Conservation (phyloP, 208 protist genomes). For the Leptomonas pyrrhocoris region DNA sequence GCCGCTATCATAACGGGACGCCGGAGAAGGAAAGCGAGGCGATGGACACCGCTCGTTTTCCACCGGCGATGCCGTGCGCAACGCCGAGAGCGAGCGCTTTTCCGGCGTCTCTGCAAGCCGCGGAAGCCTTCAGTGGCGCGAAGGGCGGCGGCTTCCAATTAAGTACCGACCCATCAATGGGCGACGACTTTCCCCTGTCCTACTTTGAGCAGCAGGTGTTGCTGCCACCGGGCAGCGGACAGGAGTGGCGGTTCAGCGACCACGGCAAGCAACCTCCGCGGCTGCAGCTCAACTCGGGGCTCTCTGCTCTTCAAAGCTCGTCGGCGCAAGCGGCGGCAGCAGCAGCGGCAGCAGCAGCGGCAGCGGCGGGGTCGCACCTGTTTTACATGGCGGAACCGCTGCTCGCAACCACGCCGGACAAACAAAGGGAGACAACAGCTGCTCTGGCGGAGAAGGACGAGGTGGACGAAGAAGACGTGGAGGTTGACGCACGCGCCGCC, state of each 20-base stretch:
- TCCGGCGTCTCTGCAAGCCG: neutral
- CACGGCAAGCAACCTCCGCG: neutral
- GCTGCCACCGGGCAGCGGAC: slow-evolving; percentile 48
- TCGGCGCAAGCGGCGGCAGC: neutral
- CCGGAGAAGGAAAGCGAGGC: neutral
- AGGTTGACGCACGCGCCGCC: neutral
- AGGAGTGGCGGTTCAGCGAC: slow-evolving; percentile 20
- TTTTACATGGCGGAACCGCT: neutral
- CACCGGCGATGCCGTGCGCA: neutral
- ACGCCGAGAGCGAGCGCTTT: slow-evolving; percentile 1
- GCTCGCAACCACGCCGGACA: neutral
- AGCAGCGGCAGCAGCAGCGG: too few relatives aligned
- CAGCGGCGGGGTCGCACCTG: neutral
- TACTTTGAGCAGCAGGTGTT: slow-evolving; percentile 56
- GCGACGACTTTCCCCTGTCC: slow-evolving; percentile 21
- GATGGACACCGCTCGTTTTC: neutral
- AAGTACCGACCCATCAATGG: neutral
- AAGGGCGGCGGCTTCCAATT: neutral
- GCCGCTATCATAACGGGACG: neutral
- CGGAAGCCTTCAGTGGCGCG: neutral
- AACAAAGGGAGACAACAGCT: neutral
- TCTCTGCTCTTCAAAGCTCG: neutral
- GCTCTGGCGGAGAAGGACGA: neutral
- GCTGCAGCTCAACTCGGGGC: neutral
- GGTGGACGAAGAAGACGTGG: neutral